Evolutionary conservation across 1,139 yeast species (phyloP), one percentile per base, ranked within the genome.

Genomic region (Suhomyces bolitotheri): DNA sequence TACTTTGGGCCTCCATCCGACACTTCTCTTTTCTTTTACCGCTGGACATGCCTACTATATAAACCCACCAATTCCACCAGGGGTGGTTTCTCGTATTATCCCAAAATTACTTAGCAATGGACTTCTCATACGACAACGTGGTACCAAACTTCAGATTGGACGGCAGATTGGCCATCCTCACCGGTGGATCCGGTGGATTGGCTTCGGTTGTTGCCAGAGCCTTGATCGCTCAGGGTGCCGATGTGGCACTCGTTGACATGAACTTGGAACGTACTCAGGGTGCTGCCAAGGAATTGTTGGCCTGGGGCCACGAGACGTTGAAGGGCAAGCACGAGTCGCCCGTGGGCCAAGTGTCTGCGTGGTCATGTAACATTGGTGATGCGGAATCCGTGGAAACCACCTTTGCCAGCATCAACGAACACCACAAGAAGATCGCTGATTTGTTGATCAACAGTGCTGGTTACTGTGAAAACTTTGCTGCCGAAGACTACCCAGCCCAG

Each of bases 121-220:
- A 50, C 31, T 55, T 39, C 46, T 59, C 73, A 20, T 66, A 60
- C 59, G 64, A 66, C 35, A 67, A 70, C 65, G 65, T 71, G 37
- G 74, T 72, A 14, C 78, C 77, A 33, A 67, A 59, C 58, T 80
- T 79, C 60, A 70, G 84, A 49, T 71, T 84, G 46, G 89, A 82
- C 49, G 85, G 85, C 37, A 78, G 81, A 58, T 67, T 83, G 39
- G 88, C 87, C 28, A 71, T 85, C 36, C 64, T 85, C 47, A 85
- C 94, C 22, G 95, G 95, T 34, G 95, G 94, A 12, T 81, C 89
- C 20, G 94, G 94, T 34, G 94, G 94, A 14, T 67, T 85, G 49
- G 82, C 89, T 3, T 64, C 80, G 21, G 79, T 83, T 12, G 59
- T 84, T 60, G 76, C 84, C 35, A 76, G 82, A 58, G 86, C 85